phyloP scores from a whole-genome alignment of 2,329 filamentous ascomycete genomes.

The Sarocladium kiliense region DNA sequence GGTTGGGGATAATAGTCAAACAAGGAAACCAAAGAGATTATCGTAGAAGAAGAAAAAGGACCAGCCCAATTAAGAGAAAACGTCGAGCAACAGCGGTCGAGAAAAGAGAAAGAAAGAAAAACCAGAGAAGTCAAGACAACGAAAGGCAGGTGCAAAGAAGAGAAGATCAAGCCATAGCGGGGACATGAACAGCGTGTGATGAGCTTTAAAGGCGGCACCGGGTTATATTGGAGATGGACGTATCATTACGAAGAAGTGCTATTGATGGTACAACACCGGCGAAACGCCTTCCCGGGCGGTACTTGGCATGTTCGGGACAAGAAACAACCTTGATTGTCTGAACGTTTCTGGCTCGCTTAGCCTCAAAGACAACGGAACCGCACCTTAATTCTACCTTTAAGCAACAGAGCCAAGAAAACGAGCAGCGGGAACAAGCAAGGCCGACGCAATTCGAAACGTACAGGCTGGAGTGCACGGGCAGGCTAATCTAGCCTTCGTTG shows the following conservation, averaged over 20 bases:
- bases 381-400: neutral
- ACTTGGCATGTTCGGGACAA: neutral
- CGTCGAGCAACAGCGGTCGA: no score
- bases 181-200: no score
- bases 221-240: no score
- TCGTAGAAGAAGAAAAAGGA: neutral
- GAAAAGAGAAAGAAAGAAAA: conserved; percentile 1
- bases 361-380: neutral
- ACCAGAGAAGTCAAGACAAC: no score
- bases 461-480: neutral
- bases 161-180: no score
- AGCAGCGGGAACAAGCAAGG: neutral
- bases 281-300: neutral
- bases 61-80: neutral
- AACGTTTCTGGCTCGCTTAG: conserved; percentile 1
- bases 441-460: neutral
- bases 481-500: neutral
- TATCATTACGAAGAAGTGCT: no score
- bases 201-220: no score
- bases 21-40: neutral
- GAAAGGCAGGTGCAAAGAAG: no score
- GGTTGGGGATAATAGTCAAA: neutral
- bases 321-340: neutral
- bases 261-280: neutral
- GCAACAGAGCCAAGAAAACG: neutral